Conservation (phyloP, 164 flowering plant species). For the Magnolia changhungtana region DNA sequence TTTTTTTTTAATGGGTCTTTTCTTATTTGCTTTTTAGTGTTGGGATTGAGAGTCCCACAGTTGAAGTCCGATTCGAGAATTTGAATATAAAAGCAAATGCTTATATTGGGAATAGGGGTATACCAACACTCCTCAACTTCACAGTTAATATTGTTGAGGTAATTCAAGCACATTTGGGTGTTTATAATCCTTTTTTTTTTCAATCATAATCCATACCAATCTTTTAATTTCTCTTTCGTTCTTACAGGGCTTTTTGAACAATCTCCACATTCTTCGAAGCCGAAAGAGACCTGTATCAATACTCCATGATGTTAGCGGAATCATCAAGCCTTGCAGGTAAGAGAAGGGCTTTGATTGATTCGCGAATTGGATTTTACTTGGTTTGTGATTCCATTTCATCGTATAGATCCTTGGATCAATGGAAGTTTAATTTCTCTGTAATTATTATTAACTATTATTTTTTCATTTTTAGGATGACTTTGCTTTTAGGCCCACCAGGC, state of each 20-base stretch:
- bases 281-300: not conserved
- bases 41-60: slow-evolving; percentile 72
- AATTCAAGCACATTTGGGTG: not conserved
- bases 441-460: not conserved
- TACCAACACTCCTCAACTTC: slow-evolving; percentile 66
- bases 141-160: slow-evolving; percentile 11
- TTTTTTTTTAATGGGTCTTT: not conserved
- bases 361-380: not conserved
- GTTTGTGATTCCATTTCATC: not conserved
- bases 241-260: slow-evolving; percentile 5
- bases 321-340: slow-evolving; percentile 15
- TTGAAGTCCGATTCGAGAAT: slow-evolving; percentile 77
- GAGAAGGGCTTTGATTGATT: not conserved
- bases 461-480: slow-evolving; percentile 29
- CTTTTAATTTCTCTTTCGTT: not conserved
- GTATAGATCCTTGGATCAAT: not conserved
- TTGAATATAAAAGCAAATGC: slow-evolving; percentile 71
- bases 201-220: no score
- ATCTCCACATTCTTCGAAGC: slow-evolving; percentile 12
- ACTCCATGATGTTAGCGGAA: slow-evolving; percentile 7
- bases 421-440: not conserved
- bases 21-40: slow-evolving; percentile 39
- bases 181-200: not conserved
- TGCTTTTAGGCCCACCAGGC: slow-evolving; percentile 38
- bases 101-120: slow-evolving; percentile 63